Evolutionary conservation across 139 green algal species (phyloP).

Genomic region (Mesotaenium endlicherianum): DNA sequence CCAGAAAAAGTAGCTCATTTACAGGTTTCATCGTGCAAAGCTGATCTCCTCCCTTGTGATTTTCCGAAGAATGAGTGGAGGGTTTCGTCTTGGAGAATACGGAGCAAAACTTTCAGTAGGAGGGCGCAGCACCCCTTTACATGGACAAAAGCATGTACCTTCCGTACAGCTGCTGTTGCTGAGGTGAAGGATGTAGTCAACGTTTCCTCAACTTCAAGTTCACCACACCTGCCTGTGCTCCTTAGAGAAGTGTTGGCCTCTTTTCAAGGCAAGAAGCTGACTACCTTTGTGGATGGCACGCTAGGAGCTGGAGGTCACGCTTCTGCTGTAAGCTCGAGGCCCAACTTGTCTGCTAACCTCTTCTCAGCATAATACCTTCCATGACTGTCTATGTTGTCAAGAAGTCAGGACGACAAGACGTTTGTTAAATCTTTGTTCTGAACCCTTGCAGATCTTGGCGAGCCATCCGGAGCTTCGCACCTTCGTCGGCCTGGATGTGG

Average conservation of each 20-base stretch:
- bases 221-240: slow-evolving; percentile 65
- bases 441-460: slow-evolving; percentile 62
- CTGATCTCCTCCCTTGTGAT: too few species aligned
- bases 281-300: slow-evolving; percentile 82
- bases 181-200: not conserved
- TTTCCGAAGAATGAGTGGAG: not conserved
- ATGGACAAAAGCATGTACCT: too few species aligned
- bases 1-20: too few species aligned
- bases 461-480: slow-evolving; percentile 72
- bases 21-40: too few species aligned
- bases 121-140: not conserved
- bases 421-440: too few species aligned
- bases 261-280: slow-evolving; percentile 55
- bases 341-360: too few species aligned
- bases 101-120: not conserved
- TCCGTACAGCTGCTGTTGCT: too few species aligned
- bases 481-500: slow-evolving; percentile 82
- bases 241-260: slow-evolving; percentile 62
- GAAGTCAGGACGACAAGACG: too few species aligned
- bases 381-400: too few species aligned
- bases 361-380: too few species aligned
- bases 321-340: slow-evolving; percentile 31
- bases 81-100: not conserved
- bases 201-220: not conserved
- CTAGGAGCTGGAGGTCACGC: slow-evolving; percentile 85